These are phyloP conservation scores for Russula ochroleuca DNA, from an alignment of 768 basidiomycete species.

Conservation along the genomic window DNA sequence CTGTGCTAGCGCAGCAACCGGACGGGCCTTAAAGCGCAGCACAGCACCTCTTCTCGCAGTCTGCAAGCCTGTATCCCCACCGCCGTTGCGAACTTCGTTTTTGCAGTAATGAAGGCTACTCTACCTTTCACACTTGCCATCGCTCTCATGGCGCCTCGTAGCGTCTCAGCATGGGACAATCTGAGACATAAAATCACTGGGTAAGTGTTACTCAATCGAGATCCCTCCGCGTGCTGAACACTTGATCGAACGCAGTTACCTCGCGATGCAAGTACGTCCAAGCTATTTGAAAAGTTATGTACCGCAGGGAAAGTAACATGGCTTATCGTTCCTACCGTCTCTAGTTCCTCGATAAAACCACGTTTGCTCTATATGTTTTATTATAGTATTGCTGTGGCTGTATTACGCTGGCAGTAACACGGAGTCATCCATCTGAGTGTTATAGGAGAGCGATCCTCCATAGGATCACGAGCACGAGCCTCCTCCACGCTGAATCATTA, in stretches of 20 bases:
- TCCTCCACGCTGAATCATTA: no score
- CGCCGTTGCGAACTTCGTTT: not conserved
- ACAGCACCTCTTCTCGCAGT: not conserved
- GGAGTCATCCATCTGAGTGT: no score
- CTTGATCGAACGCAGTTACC: not conserved
- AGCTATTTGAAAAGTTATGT: not conserved
- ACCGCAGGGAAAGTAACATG: not conserved
- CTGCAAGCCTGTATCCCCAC: not conserved
- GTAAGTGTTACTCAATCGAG: constrained; percentile 20
- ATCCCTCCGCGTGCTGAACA: not conserved
- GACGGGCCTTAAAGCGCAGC: not conserved
- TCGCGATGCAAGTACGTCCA: constrained; percentile 23
- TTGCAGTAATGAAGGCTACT: constrained; percentile 6
- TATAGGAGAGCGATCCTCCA: no score
- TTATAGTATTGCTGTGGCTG: no score
- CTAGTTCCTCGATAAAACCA: constrained; percentile 48
- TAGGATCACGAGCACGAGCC: no score
- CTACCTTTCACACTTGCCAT: constrained; percentile 5
- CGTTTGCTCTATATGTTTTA: no score
- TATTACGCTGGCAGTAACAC: no score
- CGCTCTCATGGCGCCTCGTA: constrained; percentile 5
- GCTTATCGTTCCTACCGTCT: not conserved
- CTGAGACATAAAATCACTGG: constrained; percentile 31
- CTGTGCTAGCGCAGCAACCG: no score
- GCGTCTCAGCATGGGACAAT: constrained; percentile 29